phyloP scores from a whole-genome alignment of 169 alveolate species.

The Plasmodium malariae region DNA sequence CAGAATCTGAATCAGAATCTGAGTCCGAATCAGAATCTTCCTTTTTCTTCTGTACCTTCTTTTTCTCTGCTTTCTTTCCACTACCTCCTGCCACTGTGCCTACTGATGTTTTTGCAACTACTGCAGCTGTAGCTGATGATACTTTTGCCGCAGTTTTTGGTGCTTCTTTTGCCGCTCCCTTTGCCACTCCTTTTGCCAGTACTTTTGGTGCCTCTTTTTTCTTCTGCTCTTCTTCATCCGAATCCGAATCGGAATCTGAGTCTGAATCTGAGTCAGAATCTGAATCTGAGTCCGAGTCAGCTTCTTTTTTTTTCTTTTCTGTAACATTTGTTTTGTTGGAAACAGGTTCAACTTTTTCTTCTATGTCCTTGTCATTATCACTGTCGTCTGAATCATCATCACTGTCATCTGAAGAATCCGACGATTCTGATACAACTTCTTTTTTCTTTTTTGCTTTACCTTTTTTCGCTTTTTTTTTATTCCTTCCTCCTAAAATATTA shows the following conservation, averaged over 20 bases:
- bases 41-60: background rate
- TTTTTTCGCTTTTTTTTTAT: conserved; percentile 40
- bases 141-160: background rate
- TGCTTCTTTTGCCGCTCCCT: background rate
- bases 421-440: conserved; percentile 15
- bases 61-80: conserved; percentile 2
- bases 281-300: conserved; percentile 30
- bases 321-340: background rate
- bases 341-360: background rate
- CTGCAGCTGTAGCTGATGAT: no score
- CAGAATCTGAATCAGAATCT: background rate
- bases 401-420: conserved; percentile 28
- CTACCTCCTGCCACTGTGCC: no score
- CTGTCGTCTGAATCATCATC: background rate
- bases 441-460: conserved; percentile 12
- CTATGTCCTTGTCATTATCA: background rate
- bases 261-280: conserved; percentile 53
- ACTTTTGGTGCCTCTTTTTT: background rate
- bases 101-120: no score
- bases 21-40: conserved; percentile 24
- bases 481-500: background rate
- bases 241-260: conserved; percentile 36
- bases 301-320: background rate
- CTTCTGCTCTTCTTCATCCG: conserved; percentile 8
- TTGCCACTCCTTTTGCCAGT: background rate